Base-by-base conservation (phyloP, 345 rosid genomes). In the Populus simonii region DNA sequence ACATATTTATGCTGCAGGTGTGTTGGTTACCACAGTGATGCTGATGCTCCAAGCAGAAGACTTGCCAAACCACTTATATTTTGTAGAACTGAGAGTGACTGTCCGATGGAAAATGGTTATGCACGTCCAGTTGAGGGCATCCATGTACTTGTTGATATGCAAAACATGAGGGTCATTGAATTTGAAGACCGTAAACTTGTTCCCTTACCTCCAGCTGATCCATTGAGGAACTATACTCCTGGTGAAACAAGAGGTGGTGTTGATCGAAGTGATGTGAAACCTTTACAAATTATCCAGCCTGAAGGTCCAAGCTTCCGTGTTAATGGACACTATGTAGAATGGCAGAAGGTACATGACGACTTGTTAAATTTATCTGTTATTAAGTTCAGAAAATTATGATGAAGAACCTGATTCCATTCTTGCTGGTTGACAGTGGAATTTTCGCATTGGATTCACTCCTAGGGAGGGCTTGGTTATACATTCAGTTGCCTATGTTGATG, bases 271-370 rank as follows among this genome's bases (percentile, higher is more conserved):
- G 98, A 94, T 86, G 87, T 94, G 74, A 94, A 94, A 82, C 93
- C 97, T 70, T 86, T 94, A 49, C 92, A 85, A 80, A 92, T 94
- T 80, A 68, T 92, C 79, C 96, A 94, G 86, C 94, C 91, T 41
- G 97, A 94, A 87, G 98, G 98, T 86, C 96, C 97, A 63, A 94
- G 98, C 85, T 94, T 94, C 78, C 97, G 97, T 68, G 90, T 91
- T 47, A 89, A 82, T 79, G 96, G 94, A 38, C 76, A 88, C 85
- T 94, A 84, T 88, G 89, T 94, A 45, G 94, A 91, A 76, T 94
- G 98, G 97, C 97, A 92, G 86, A 92, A 92, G 96, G 98, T 92
- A 84, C 49, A 53, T 55, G 67, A 74, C 59, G 33, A 16, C 67
- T 51, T 66, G 2, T 71, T 78, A 7, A 36, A 6, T 73, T 66